Evolutionary conservation across 2,329 filamentous ascomycete genomes (phyloP).

Genomic region (Aspergillus felis): DNA sequence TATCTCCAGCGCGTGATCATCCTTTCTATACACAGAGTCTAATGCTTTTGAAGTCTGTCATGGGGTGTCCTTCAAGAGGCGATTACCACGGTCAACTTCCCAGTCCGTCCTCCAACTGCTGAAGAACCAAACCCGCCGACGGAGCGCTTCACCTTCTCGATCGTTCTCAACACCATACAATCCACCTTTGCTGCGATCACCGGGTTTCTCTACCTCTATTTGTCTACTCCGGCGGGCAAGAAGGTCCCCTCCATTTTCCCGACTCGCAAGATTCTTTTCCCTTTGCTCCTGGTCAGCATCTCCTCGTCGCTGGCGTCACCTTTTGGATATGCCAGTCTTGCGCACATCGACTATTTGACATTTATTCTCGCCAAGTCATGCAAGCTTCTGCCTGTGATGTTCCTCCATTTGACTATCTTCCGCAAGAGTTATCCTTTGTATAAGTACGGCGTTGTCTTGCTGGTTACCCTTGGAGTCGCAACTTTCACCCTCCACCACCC

Average conservation of each 20-base stretch:
- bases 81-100: conserved; percentile 88
- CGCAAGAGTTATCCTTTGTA: conserved; percentile 84
- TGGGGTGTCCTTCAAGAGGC: conserved; percentile 98
- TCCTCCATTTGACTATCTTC: conserved; percentile 90
- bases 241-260: conserved; percentile 64
- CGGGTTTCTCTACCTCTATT: conserved; percentile 74
- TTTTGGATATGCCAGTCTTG: conserved; percentile 88
- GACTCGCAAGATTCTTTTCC: conserved; percentile 66
- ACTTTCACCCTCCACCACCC: conserved; percentile 87
- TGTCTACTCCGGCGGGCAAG: conserved; percentile 55
- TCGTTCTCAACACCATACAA: conserved; percentile 95
- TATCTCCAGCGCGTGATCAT: neutral
- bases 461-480: conserved; percentile 88
- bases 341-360: conserved; percentile 96
- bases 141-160: conserved; percentile 85
- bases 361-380: conserved; percentile 97
- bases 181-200: conserved; percentile 81
- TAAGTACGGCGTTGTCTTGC: conserved; percentile 90
- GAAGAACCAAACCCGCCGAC: conserved; percentile 34
- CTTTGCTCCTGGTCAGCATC: conserved; percentile 78
- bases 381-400: conserved; percentile 98
- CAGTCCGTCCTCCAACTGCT: conserved; percentile 51
- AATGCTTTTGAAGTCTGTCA: conserved; percentile 60
- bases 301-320: conserved; percentile 88
- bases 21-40: neutral